phyloP scores from a whole-genome alignment of 495 filamentous ascomycete species.

The Rhizodiscina lignyota region DNA sequence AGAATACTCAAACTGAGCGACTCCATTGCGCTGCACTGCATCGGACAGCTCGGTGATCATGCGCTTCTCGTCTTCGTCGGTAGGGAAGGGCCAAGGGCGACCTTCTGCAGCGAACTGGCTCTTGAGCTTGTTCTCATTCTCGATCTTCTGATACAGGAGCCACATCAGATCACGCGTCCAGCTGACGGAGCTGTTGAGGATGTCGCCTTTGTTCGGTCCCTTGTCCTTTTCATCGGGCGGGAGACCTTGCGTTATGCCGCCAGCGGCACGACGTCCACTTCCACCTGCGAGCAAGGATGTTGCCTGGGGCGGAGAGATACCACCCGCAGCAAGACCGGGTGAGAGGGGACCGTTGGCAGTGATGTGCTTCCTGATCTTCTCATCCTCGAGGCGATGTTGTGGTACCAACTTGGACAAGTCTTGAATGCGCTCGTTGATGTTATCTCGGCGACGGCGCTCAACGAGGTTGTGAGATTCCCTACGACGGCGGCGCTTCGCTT shows the following conservation, averaged over 20 bases:
- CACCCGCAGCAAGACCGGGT: slow-evolving; percentile 50
- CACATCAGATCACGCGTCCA: slow-evolving; percentile 98
- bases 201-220: slow-evolving; percentile 96
- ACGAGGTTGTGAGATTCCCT: slow-evolving; percentile 94
- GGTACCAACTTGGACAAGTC: slow-evolving; percentile 89
- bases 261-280: slow-evolving; percentile 64
- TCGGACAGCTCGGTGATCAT: slow-evolving; percentile 87
- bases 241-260: slow-evolving; percentile 79
- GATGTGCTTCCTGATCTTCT: slow-evolving; percentile 89
- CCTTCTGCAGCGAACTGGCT: slow-evolving; percentile 56
- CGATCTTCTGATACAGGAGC: slow-evolving; percentile 70
- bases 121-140: slow-evolving; percentile 72
- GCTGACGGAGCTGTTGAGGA: slow-evolving; percentile 88
- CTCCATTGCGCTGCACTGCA: slow-evolving; percentile 62
- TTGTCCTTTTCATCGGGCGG: slow-evolving; percentile 96
- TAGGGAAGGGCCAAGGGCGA: slow-evolving; percentile 60
- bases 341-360: slow-evolving; percentile 79
- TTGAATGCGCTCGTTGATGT: slow-evolving; percentile 97
- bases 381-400: slow-evolving; percentile 82
- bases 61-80: slow-evolving; percentile 80
- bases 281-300: slow-evolving; percentile 83
- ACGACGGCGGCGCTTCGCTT: slow-evolving; percentile 78
- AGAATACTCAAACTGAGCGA: slow-evolving; percentile 60
- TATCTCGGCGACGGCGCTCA: slow-evolving; percentile 84
- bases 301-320: slow-evolving; percentile 51